Conservation (phyloP, 768 basidiomycete species). For the Boletus sp. region DNA sequence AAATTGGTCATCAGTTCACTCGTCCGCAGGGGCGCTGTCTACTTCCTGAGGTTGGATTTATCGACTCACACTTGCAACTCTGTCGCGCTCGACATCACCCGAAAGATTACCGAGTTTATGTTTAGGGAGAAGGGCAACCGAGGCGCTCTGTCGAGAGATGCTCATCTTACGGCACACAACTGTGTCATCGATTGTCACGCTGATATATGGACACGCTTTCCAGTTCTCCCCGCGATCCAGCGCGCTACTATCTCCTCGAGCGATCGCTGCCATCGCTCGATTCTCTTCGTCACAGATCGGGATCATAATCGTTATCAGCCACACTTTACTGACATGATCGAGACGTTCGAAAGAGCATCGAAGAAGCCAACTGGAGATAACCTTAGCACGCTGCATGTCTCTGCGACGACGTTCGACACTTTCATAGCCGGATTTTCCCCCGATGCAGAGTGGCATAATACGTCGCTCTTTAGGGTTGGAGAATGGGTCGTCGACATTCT, state of each 20-base stretch:
- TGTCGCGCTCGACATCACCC: constrained; percentile 50
- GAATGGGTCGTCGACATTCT: constrained; percentile 63
- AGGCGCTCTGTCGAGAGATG: constrained; percentile 16
- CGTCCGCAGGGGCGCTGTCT: constrained; percentile 38
- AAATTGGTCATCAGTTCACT: constrained; percentile 44
- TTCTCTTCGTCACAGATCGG: constrained; percentile 44
- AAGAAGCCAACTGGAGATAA: constrained; percentile 50
- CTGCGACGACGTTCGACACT: constrained; percentile 25
- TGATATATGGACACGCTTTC: constrained; percentile 61
- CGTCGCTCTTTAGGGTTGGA: constrained; percentile 44
- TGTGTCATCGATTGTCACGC: constrained; percentile 52
- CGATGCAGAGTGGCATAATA: constrained; percentile 17
- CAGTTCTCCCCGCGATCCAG: constrained; percentile 51
- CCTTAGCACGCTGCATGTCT: constrained; percentile 38
- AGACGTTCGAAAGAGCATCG: constrained; percentile 46
- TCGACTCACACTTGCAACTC: constrained; percentile 38
- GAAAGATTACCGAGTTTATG: constrained; percentile 55
- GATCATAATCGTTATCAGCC: constrained; percentile 34
- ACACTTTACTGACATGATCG: constrained; percentile 47
- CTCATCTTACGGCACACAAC: constrained; percentile 40
- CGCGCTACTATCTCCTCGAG: constrained; percentile 40
- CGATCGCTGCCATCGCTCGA: constrained; percentile 31
- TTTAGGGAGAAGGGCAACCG: constrained; percentile 45
- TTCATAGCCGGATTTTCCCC: constrained; percentile 17
- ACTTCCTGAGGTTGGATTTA: constrained; percentile 44